Evolutionary conservation across 768 basidiomycete species (phyloP).

Genomic region (Clavulina sp.): DNA sequence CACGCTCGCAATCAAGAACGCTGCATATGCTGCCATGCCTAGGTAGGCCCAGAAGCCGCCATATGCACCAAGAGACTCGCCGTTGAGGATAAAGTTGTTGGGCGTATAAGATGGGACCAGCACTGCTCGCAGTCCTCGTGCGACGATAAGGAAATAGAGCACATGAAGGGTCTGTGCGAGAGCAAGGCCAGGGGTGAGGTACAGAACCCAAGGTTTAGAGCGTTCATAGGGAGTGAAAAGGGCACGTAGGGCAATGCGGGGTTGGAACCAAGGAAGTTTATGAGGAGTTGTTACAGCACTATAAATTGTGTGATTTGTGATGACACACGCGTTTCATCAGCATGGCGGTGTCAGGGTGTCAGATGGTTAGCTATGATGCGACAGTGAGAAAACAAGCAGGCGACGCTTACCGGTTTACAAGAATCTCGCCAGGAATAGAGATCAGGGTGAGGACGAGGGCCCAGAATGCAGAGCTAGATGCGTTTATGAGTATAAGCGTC

Average conservation of each 20-base stretch:
- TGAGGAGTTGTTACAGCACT: constrained; percentile 76
- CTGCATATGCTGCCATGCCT: constrained; percentile 11
- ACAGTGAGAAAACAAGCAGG: too few relatives aligned
- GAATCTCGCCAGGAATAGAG: constrained; percentile 46
- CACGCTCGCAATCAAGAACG: constrained; percentile 37
- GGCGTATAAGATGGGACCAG: constrained; percentile 34
- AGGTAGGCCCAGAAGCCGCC: constrained; percentile 34
- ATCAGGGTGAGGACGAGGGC: constrained; percentile 48
- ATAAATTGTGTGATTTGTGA: constrained; percentile 6
- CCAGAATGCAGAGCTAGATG: too few relatives aligned
- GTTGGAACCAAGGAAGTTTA: constrained; percentile 45
- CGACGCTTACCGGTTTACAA: constrained; percentile 51
- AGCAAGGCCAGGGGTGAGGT: constrained; percentile 55
- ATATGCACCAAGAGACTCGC: constrained; percentile 19
- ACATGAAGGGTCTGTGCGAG: constrained; percentile 28
- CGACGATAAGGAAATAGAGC: constrained; percentile 27
- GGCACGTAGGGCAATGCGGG: constrained; percentile 41
- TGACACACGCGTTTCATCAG: background rate
- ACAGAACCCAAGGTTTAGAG: constrained; percentile 60
- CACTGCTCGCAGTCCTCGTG: constrained; percentile 29
- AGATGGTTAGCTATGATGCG: background rate
- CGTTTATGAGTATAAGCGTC: too few relatives aligned
- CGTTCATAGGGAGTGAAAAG: constrained; percentile 71
- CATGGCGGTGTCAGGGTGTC: background rate
- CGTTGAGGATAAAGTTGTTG: background rate